phyloP scores from a whole-genome alignment of 441 rosid genomes.

The Jatropha multifida region DNA sequence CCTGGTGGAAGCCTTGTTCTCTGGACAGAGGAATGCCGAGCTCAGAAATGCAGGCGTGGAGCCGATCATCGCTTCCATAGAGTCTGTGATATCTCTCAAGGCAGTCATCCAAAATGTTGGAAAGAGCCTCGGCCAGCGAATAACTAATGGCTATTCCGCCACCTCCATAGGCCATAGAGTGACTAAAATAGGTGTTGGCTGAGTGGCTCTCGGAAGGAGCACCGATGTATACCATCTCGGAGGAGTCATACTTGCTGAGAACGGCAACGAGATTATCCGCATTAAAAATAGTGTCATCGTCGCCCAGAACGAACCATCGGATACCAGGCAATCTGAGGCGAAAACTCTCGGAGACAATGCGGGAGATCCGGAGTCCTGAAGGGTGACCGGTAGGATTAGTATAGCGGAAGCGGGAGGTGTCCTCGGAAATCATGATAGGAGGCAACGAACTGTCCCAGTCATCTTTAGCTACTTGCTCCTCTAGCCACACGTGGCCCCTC shows the following conservation, averaged over 20 bases:
- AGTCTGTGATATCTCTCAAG: conserved; percentile 75
- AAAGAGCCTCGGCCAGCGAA: conserved; percentile 70
- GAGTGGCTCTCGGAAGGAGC: conserved; percentile 86
- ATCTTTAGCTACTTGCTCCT: conserved; percentile 44
- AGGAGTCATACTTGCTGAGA: conserved; percentile 67
- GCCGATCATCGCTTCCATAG: conserved; percentile 90
- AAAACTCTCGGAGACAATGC: conserved; percentile 65
- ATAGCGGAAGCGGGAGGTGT: conserved; percentile 82
- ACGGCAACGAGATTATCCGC: conserved; percentile 62
- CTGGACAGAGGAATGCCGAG: conserved; percentile 79
- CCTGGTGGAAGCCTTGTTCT: conserved; percentile 94
- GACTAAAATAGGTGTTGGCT: conserved; percentile 79
- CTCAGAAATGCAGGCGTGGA: conserved; percentile 88
- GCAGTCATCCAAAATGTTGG: conserved; percentile 64
- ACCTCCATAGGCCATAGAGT: conserved; percentile 92
- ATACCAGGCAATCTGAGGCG: conserved; percentile 60
- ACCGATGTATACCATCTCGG: conserved; percentile 79
- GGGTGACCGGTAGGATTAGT: conserved; percentile 93
- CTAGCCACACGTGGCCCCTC: conserved; percentile 91
- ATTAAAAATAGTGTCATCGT: conserved; percentile 83
- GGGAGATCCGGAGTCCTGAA: conserved; percentile 85
- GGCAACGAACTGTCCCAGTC: conserved; percentile 67
- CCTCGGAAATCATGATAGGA: conserved; percentile 67
- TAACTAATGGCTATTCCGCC: conserved; percentile 90
- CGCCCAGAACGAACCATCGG: conserved; percentile 83